Base-by-base conservation (phyloP, 2,329 filamentous ascomycete species). In the Phaeosphaeriaceae sp. region DNA sequence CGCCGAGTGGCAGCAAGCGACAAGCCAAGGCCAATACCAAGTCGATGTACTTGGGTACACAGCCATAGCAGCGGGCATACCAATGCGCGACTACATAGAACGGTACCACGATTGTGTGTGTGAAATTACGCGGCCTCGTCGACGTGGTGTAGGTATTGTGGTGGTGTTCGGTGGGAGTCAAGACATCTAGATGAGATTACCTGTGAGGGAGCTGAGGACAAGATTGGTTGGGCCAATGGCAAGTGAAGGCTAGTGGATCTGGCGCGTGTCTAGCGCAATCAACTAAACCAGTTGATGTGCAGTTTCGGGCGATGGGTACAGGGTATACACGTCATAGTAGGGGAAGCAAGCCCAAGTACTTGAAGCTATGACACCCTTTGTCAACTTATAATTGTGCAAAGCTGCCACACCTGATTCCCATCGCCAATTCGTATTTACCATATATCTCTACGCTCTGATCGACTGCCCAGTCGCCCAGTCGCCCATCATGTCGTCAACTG, bases 401-500 rank as follows among this genome's bases (percentile, higher is more conserved):
- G 35, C 17, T 17, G 16, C 12, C 29, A 9, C 28, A 20, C 39
- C 12, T 11, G 32, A 17, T 13, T 20, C n/a, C n/a, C 23, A 17
- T 29, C 15, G 11, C 32, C 21, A 26, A 13, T 11, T 29, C n/a
- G n/a, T n/a, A 37, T 35, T 42, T 17, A 42, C 17, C 18, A 37
- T 35, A 38, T 30, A 45, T 37, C 26, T 50, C 29, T 6, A 29
- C 51, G 52, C 52, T 39, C 44, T 42, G 48, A 43, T 26, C 44
- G 28, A 46, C 46, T 39, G 41, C 54, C 42, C 38, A 34, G 28
- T 43, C 46, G 41, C 54, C 42, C 38, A 34, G 28, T 43, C 46
- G 52, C 49, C 59, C 50, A 60, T 18, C 47, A 65, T 65, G 62
- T 65, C 62, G 51, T 49, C 55, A 32, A 54, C 58, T 3, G 61